phyloP scores from a whole-genome alignment of 75 land plant species.

The Picea glauca region DNA sequence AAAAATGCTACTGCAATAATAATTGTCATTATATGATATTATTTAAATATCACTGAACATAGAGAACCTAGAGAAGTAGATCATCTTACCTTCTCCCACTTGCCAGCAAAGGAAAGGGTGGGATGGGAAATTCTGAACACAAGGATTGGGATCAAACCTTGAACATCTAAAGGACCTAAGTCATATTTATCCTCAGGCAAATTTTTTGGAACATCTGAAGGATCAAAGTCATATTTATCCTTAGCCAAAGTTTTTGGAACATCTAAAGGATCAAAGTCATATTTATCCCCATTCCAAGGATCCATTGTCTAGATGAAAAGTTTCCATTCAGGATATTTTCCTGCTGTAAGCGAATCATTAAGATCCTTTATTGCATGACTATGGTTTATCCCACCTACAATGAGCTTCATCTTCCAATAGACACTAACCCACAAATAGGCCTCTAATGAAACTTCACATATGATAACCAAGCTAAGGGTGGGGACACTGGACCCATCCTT shows the following conservation, averaged over 20 bases:
- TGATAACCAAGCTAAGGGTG: conserved; percentile 61
- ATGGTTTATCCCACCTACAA: conserved; percentile 62
- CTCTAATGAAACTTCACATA: conserved; percentile 81
- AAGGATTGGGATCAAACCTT: conserved; percentile 66
- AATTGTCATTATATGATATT: no score
- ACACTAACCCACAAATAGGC: conserved; percentile 63
- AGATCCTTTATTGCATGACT: conserved; percentile 86
- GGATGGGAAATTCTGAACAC: conserved; percentile 77
- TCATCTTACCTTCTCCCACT: conserved; percentile 60
- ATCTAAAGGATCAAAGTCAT: conserved; percentile 69
- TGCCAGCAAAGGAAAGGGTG: conserved; percentile 35
- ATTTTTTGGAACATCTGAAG: no score
- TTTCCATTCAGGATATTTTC: conserved; percentile 81
- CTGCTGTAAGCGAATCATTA: conserved; percentile 65
- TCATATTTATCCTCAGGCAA: no score
- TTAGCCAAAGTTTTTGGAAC: conserved; percentile 64
- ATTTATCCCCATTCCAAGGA: conserved; percentile 50
- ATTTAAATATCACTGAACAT: no score
- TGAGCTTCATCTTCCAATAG: conserved; percentile 61
- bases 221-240: conserved; percentile 36
- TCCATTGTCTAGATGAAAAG: conserved; percentile 68
- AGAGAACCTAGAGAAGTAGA: neutral
- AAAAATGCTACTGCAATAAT: neutral
- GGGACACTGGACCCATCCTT: conserved; percentile 83
- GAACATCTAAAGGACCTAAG: no score